These are phyloP conservation scores for Phragmites australis DNA, from an alignment of 176 grass and related monocot genomes.

Conservation along the genomic window DNA sequence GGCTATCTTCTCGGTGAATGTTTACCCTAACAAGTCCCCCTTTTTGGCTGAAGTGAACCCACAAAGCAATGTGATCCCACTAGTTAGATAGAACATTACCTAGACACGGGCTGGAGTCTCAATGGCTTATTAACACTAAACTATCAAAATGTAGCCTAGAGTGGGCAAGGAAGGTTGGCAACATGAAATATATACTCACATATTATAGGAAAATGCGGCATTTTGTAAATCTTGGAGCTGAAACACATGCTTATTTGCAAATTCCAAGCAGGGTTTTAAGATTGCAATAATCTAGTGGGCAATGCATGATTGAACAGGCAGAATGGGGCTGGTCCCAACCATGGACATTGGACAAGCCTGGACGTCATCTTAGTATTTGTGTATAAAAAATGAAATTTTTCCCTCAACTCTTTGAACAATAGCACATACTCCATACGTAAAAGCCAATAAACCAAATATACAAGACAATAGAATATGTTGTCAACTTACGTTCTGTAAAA, in stretches of 20 bases:
- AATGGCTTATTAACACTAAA: background rate
- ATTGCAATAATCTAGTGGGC: background rate
- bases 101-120: background rate
- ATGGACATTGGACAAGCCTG: background rate
- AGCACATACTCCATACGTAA: background rate
- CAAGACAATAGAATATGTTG: conserved; percentile 3
- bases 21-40: too few relatives aligned
- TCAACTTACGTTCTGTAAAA: conserved; percentile 85
- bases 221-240: background rate
- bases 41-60: background rate
- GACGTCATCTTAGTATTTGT: background rate
- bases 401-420: background rate
- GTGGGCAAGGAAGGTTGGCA: background rate
- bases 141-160: background rate
- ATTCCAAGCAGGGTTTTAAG: background rate
- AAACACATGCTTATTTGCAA: background rate
- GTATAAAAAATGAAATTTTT: background rate
- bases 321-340: background rate
- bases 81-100: background rate
- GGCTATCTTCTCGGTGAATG: too few relatives aligned
- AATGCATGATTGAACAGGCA: background rate
- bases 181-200: background rate
- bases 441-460: conserved; percentile 19
- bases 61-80: background rate
- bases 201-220: background rate